Evolutionary conservation across 2,329 filamentous ascomycete genomes (phyloP).

Genomic region (Botryotinia globosa): DNA sequence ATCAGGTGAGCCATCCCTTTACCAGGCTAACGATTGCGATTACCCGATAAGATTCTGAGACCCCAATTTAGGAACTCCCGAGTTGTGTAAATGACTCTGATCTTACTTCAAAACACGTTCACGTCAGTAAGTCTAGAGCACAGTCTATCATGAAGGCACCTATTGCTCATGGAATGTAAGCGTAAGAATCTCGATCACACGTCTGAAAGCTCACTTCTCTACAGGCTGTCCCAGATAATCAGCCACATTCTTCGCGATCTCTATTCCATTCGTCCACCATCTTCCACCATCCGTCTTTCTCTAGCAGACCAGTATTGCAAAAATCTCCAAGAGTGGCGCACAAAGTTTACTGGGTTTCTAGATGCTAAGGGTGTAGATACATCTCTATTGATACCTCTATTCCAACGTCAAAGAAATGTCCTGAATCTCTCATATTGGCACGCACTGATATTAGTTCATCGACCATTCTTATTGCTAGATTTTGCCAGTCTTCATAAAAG

Average conservation of each 20-base stretch:
- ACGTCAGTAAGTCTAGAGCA: conserved; percentile 26
- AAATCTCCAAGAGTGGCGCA: conserved; percentile 47
- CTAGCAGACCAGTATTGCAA: conserved; percentile 44
- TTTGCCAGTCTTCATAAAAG: conserved; percentile 31
- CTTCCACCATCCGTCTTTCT: conserved; percentile 36
- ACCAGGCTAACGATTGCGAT: neutral
- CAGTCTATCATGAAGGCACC: conserved; percentile 46
- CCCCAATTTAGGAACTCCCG: conserved; percentile 46
- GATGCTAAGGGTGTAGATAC: conserved; percentile 44
- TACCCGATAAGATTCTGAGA: neutral
- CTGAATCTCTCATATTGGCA: conserved; percentile 41
- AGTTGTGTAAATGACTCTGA: conserved; percentile 51
- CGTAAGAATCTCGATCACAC: neutral
- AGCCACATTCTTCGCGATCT: conserved; percentile 45
- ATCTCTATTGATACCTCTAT: conserved; percentile 47
- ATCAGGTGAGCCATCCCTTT: conserved; percentile 43
- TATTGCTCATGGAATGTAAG: conserved; percentile 45
- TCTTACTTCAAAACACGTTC: conserved; percentile 41
- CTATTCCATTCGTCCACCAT: conserved; percentile 41
- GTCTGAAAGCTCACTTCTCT: neutral
- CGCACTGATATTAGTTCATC: conserved; percentile 38
- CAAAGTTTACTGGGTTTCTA: conserved; percentile 45
- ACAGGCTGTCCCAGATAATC: conserved; percentile 45
- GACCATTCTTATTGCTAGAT: conserved; percentile 39
- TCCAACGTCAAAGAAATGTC: conserved; percentile 44